These are phyloP conservation scores for Asterella californica DNA, from an alignment of 225 moss, liverwort and hornwort species.

Conservation along the genomic window DNA sequence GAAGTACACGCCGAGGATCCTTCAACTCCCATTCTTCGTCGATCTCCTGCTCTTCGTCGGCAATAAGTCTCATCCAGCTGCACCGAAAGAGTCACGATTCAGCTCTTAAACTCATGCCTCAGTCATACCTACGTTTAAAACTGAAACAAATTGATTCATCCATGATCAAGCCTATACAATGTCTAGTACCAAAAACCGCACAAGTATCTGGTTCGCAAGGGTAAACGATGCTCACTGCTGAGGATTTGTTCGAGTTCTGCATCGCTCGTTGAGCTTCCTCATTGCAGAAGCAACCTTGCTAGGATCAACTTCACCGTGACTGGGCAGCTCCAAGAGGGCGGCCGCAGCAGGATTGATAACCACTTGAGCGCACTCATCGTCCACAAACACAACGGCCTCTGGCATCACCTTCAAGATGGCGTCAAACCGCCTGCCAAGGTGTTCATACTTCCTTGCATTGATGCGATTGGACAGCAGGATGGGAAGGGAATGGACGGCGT, in stretches of 20 bases:
- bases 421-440: conserved; percentile 74
- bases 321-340: conserved; percentile 60
- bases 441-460: conserved; percentile 73
- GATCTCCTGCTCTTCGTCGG: conserved; percentile 68
- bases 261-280: conserved; percentile 66
- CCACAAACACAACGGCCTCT: conserved; percentile 91
- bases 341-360: conserved; percentile 82
- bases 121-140: no score
- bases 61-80: conserved; percentile 40
- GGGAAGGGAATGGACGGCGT: conserved; percentile 68
- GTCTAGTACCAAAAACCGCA: no score
- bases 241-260: conserved; percentile 77
- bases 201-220: not conserved
- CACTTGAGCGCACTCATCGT: conserved; percentile 74
- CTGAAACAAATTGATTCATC: no score
- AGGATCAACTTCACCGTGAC: conserved; percentile 86
- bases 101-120: no score
- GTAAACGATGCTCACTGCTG: conserved; percentile 39
- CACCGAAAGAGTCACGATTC: no score
- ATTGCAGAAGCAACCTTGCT: conserved; percentile 71
- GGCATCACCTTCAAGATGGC: conserved; percentile 90
- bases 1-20: conserved; percentile 70
- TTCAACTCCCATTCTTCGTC: conserved; percentile 85
- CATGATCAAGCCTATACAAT: not conserved
- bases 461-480: conserved; percentile 68